Base-by-base conservation (phyloP, 2,329 filamentous ascomycete species). In the Triangularia setosa region DNA sequence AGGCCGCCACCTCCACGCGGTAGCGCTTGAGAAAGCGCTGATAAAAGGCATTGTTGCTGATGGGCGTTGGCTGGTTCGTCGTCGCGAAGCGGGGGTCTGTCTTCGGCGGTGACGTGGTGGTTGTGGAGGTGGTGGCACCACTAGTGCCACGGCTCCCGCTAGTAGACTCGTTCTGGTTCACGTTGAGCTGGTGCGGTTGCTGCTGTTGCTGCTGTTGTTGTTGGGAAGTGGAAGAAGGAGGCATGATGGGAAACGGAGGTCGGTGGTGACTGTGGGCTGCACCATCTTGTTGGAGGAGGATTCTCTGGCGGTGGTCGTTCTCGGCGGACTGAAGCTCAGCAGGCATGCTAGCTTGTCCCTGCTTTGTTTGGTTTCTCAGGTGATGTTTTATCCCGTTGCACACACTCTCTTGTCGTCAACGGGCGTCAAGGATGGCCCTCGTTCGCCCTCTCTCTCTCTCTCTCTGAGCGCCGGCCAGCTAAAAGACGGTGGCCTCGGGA, bases 1-100 rank as follows among this genome's bases (percentile, higher is more conserved):
- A 90, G 54, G 92, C 91, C 66, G 91, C 87, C 69, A 95, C 87
- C 78, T 94, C 90, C 58, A 90, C 93, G 69, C 90, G 86, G 77
- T 95, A 94, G 70, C 84, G 84, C 79, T 92, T 93, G 72, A 90
- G 81, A 80, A 89, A 89, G 71, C 76, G 77, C 67, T 73, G 71
- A 69, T 71, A 69, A 73, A 71, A 71, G 72, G 72, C 67, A 64
- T 66, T 68, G 65, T 62, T 60, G 63, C 55, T 66, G 59, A 52
- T 33, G 61, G 65, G 59, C 52, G 64, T 55, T 66, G 48, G 27
- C 63, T 69, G 60, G 63, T 60, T 68, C 64, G 61, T 24, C 53
- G 60, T 59, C 52, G 23, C 52, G 5, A 28, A 55, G 52, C 52
- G 52, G 52, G 52, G 25, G 52, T 55, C 52, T 63, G 55, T 64